Evolutionary conservation across 2,329 filamentous ascomycete genomes (phyloP).

Genomic region (Aspergillus sp.): DNA sequence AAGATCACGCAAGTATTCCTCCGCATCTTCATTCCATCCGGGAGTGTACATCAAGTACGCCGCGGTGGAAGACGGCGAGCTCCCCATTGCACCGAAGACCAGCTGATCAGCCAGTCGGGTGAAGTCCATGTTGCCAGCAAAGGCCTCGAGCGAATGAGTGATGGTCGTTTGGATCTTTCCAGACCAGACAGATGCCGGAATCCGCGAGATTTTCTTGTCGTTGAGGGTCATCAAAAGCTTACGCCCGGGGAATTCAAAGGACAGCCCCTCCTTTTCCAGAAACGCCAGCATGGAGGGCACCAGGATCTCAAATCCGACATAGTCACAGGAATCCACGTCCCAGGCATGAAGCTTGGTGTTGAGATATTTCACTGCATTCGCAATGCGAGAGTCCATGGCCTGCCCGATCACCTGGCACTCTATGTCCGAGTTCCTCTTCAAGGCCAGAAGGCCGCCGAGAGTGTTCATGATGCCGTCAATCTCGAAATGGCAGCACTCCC

Average conservation of each 20-base stretch:
- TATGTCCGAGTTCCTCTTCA: constrained; percentile 14
- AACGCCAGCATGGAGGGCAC: constrained; percentile 30
- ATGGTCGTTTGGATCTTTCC: constrained; percentile 22
- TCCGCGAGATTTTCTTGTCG: constrained; percentile 26
- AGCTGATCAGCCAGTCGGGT: constrained; percentile 34
- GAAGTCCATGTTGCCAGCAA: constrained; percentile 39
- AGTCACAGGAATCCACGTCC: constrained; percentile 25
- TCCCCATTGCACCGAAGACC: constrained; percentile 35
- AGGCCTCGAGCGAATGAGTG: constrained; percentile 40
- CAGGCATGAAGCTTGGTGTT: constrained; percentile 19
- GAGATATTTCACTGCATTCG: not conserved
- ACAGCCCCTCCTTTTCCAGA: constrained; percentile 24
- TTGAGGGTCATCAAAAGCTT: constrained; percentile 15
- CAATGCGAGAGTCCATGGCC: not conserved
- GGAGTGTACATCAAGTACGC: constrained; percentile 35
- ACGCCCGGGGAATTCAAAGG: constrained; percentile 27
- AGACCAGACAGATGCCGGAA: constrained; percentile 30
- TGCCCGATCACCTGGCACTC: not conserved
- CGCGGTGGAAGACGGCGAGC: constrained; percentile 42
- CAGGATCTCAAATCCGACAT: constrained; percentile 37
- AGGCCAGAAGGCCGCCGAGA: constrained; percentile 30
- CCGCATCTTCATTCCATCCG: constrained; percentile 33
- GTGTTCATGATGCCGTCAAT: constrained; percentile 38
- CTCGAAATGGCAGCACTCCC: constrained; percentile 23
- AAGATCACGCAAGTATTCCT: constrained; percentile 29